phyloP scores from a whole-genome alignment of 2,329 filamentous ascomycete species.

The Claviceps sp. region DNA sequence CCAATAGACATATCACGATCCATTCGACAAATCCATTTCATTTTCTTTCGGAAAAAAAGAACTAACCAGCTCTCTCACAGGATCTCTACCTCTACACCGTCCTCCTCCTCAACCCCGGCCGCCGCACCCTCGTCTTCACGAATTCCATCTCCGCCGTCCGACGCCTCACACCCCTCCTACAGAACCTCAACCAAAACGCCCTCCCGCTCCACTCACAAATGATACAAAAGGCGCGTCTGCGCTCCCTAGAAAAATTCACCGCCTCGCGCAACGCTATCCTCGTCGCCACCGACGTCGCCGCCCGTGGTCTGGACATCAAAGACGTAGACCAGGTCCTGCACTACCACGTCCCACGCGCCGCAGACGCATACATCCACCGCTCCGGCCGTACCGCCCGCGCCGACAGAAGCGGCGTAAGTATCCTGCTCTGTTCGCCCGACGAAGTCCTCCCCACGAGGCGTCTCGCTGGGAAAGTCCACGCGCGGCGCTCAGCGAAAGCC shows the following conservation, averaged over 20 bases:
- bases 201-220: conserved; percentile 83
- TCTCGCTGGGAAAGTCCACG: conserved; percentile 79
- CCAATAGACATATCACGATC: background rate
- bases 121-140: conserved; percentile 79
- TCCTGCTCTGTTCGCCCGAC: conserved; percentile 81
- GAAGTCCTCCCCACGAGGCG: conserved; percentile 76
- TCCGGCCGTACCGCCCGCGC: conserved; percentile 89
- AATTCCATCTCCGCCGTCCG: conserved; percentile 92
- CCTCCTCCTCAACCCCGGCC: conserved; percentile 66
- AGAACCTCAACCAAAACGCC: conserved; percentile 65
- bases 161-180: conserved; percentile 69
- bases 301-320: conserved; percentile 85
- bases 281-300: conserved; percentile 86
- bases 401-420: conserved; percentile 60
- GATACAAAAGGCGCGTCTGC: conserved; percentile 88
- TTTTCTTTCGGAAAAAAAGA: background rate
- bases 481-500: conserved; percentile 32
- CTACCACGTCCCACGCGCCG: conserved; percentile 85
- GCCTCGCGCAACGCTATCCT: conserved; percentile 55
- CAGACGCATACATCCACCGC: conserved; percentile 89
- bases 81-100: conserved; percentile 89
- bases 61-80: conserved; percentile 23
- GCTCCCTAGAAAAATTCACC: conserved; percentile 81
- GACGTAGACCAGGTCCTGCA: conserved; percentile 82
- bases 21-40: background rate